These are phyloP conservation scores for Eimeria acervulina DNA, from an alignment of 169 alveolate genomes.

Conservation along the genomic window DNA sequence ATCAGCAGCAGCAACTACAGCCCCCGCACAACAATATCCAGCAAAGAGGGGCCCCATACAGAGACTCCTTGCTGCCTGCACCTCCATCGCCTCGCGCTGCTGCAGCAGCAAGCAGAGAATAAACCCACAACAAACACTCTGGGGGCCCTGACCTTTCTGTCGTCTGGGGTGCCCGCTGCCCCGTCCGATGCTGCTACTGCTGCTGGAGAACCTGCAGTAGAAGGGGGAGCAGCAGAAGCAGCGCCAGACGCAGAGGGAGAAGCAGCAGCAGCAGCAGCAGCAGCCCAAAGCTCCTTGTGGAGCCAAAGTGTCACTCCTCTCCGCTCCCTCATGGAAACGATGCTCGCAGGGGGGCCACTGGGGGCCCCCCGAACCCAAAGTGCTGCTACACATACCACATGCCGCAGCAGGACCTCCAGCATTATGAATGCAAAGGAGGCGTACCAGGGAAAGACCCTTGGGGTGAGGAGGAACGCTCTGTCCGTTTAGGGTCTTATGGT, in stretches of 20 bases:
- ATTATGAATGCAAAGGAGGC: not conserved
- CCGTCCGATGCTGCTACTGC: not conserved
- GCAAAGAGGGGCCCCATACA: not conserved
- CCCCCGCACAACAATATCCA: not conserved
- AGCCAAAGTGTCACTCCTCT: slow-evolving; percentile 36
- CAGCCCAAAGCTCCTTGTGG: slow-evolving; percentile 19
- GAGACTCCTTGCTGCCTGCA: slow-evolving; percentile 46
- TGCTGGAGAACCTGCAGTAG: not conserved
- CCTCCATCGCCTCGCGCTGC: not conserved
- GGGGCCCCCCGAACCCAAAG: slow-evolving; percentile 27
- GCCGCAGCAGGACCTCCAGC: slow-evolving; percentile 19
- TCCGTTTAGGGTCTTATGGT: not conserved
- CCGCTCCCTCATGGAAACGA: slow-evolving; percentile 42
- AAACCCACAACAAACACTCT: not conserved
- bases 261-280: slow-evolving; percentile 56
- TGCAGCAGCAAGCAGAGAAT: slow-evolving; percentile 31
- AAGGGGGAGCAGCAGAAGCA: not conserved
- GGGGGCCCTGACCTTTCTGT: not conserved
- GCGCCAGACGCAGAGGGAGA: not conserved
- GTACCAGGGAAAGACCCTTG: not conserved
- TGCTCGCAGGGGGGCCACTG: not conserved
- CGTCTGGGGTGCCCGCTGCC: not conserved
- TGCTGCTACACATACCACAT: not conserved
- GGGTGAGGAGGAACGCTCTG: not conserved
- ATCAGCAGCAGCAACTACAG: not conserved